Conservation (phyloP, 1,139 yeast species). For the Magnusiomyces tetraspermus region DNA sequence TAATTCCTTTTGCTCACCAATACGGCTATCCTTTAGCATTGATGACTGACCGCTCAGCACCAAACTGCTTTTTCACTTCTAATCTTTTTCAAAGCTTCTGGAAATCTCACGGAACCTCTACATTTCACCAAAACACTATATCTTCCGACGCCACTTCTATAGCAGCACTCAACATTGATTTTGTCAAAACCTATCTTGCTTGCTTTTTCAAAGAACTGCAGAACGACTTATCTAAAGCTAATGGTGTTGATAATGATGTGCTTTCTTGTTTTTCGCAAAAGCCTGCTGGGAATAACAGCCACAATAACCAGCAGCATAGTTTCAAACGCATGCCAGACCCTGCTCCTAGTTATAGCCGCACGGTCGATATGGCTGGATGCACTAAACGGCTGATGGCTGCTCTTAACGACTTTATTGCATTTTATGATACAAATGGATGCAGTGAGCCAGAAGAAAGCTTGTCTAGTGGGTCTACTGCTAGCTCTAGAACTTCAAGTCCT, state of each 20-base stretch:
- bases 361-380: background rate
- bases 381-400: slow-evolving; percentile 3
- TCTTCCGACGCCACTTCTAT: background rate
- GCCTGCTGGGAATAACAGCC: background rate
- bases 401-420: slow-evolving; percentile 1
- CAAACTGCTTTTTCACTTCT: slow-evolving; percentile 1
- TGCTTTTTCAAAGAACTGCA: slow-evolving; percentile 2
- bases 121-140: background rate
- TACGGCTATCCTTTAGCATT: slow-evolving; percentile 4
- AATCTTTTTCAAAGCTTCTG: slow-evolving; percentile 1
- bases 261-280: background rate
- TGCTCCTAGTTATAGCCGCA: background rate
- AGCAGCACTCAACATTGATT: background rate
- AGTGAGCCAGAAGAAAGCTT: background rate
- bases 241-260: background rate
- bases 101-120: slow-evolving; percentile 1
- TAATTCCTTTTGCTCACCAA: slow-evolving; percentile 3
- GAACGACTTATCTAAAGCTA: background rate
- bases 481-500: background rate
- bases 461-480: background rate
- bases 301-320: background rate
- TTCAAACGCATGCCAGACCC: background rate
- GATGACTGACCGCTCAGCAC: slow-evolving; percentile 1
- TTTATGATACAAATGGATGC: background rate
- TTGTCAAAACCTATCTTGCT: slow-evolving; percentile 3